Evolutionary conservation across 164 flowering plant species (phyloP).

Genomic region (Magnolia kwangsiensis): DNA sequence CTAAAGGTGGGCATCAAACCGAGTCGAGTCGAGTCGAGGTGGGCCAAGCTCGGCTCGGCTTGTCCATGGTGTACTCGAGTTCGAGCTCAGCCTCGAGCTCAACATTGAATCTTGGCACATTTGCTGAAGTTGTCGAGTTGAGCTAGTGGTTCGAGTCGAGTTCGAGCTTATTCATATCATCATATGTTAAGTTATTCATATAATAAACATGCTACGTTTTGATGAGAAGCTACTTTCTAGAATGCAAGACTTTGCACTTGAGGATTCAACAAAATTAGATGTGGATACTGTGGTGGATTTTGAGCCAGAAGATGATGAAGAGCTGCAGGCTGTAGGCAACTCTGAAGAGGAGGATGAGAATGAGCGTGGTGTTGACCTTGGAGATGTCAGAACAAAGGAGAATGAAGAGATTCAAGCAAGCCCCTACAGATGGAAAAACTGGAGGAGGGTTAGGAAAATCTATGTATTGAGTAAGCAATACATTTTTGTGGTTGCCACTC

Average conservation of each 20-base stretch:
- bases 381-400: conserved; percentile 21
- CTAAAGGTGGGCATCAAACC: too few relatives aligned
- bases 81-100: too few relatives aligned
- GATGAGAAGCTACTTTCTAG: conserved; percentile 81
- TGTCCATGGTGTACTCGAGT: too few relatives aligned
- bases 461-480: conserved; percentile 94
- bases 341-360: conserved; percentile 34
- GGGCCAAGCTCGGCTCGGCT: too few relatives aligned
- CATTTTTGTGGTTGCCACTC: conserved; percentile 96
- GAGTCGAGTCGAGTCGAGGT: too few relatives aligned
- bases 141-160: too few relatives aligned
- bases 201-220: conserved; percentile 83
- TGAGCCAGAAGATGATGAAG: conserved; percentile 37
- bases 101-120: too few relatives aligned
- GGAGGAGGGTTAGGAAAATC: conserved; percentile 71
- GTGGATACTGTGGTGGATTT: conserved; percentile 22
- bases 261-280: conserved; percentile 21
- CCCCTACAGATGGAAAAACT: conserved; percentile 37
- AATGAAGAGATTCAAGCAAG: conserved; percentile 27
- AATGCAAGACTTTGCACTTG: conserved; percentile 23
- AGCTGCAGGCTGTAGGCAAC: conserved; percentile 19
- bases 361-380: conserved; percentile 23
- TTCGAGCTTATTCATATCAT: too few relatives aligned
- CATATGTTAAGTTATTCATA: conserved; percentile 54
- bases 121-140: too few relatives aligned